Conservation (phyloP, 495 filamentous ascomycete species). For the Cudoniella acicularis region DNA sequence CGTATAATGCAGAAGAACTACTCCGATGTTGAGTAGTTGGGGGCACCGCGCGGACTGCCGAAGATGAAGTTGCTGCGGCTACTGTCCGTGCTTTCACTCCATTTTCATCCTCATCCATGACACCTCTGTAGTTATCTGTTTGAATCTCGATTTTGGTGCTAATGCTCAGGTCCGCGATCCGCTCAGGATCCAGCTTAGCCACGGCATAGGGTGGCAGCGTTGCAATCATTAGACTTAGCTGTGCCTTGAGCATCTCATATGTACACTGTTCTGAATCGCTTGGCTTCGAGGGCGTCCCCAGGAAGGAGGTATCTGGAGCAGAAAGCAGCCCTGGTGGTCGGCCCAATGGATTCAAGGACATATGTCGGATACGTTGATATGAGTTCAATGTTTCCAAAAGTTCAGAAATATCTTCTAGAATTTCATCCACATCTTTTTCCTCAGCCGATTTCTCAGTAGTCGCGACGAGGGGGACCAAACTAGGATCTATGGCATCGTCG, state of each 20-base stretch:
- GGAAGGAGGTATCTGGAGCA: constrained; percentile 42
- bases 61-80: constrained; percentile 5
- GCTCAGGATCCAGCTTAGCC: constrained; percentile 79
- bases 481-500: constrained; percentile 41
- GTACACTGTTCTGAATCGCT: constrained; percentile 63
- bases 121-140: constrained; percentile 67
- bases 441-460: constrained; percentile 44
- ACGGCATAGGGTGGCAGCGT: constrained; percentile 82
- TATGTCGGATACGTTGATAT: constrained; percentile 77
- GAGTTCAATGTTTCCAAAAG: constrained; percentile 81
- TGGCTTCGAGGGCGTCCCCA: constrained; percentile 44
- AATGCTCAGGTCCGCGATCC: constrained; percentile 74
- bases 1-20: constrained; percentile 21
- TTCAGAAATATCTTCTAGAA: constrained; percentile 76
- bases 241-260: constrained; percentile 72
- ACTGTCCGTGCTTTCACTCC: constrained; percentile 31
- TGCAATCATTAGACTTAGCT: constrained; percentile 67
- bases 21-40: constrained; percentile 14
- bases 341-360: constrained; percentile 49
- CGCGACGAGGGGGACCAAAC: constrained; percentile 35
- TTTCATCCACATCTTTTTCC: constrained; percentile 67
- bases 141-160: constrained; percentile 76
- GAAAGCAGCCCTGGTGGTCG: constrained; percentile 40
- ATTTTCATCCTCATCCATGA: constrained; percentile 82
- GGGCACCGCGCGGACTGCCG: not conserved